Conservation (phyloP, 495 filamentous ascomycete species). For the Usnea hakonensis region DNA sequence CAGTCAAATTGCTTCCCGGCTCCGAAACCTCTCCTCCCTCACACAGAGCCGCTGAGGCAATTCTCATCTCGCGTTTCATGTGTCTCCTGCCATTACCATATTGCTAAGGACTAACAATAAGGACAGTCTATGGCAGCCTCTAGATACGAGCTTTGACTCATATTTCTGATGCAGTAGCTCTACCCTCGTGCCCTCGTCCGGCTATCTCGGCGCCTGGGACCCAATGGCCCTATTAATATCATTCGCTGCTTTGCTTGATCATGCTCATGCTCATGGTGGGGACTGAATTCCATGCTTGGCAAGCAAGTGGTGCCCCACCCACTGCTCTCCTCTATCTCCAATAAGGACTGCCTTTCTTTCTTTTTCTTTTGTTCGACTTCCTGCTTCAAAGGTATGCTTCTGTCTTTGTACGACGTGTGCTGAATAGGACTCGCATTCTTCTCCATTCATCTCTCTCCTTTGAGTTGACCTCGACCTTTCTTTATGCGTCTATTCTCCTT, state of each 20-base stretch:
- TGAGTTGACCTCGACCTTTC: conserved; percentile 8
- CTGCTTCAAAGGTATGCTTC: not conserved
- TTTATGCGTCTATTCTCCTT: conserved; percentile 12
- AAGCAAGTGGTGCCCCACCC: not conserved
- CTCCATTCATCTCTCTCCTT: conserved; percentile 1
- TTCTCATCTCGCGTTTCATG: conserved; percentile 12
- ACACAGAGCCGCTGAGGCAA: conserved; percentile 12
- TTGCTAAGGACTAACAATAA: not conserved
- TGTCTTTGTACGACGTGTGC: conserved; percentile 15
- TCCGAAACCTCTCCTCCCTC: conserved; percentile 3
- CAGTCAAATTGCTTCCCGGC: conserved; percentile 12
- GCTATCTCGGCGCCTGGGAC: conserved; percentile 10
- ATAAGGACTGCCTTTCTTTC: conserved; percentile 1
- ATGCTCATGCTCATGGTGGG: not conserved
- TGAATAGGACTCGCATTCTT: conserved; percentile 20
- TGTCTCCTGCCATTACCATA: conserved; percentile 2
- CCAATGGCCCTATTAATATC: too few relatives aligned
- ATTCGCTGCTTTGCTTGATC: conserved; percentile 7
- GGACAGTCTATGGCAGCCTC: conserved; percentile 10
- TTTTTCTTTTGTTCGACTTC: not conserved
- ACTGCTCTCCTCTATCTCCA: conserved; percentile 5
- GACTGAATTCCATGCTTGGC: too few relatives aligned
- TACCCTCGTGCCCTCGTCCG: not conserved
- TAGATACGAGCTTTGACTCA: conserved; percentile 8
- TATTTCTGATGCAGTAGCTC: not conserved